Evolutionary conservation across 2,329 filamentous ascomycete species (phyloP).

Genomic region (Monosporascus sp.): DNA sequence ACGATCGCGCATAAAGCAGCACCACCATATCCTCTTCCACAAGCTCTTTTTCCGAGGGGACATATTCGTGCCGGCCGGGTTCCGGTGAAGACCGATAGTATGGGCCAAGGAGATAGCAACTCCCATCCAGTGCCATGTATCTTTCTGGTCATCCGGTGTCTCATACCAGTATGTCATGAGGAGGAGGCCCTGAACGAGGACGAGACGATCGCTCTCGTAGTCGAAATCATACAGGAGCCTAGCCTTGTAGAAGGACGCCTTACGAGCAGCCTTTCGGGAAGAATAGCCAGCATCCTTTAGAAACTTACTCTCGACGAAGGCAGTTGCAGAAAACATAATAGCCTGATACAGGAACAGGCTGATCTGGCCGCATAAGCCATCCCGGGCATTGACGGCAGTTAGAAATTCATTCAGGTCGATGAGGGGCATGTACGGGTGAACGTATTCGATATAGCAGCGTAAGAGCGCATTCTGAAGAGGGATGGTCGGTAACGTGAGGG

Average conservation of each 20-base stretch:
- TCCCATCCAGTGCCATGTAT: conserved; percentile 99
- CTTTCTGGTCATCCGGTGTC: conserved; percentile 93
- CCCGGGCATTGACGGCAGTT: conserved; percentile 55
- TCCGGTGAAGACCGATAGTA: conserved; percentile 87
- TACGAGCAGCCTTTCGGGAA: conserved; percentile 75
- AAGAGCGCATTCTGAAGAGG: conserved; percentile 75
- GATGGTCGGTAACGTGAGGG: conserved; percentile 67
- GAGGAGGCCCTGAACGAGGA: conserved; percentile 80
- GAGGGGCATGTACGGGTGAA: conserved; percentile 91
- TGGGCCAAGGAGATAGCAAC: conserved; percentile 89
- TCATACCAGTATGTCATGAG: conserved; percentile 98
- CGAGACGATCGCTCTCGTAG: conserved; percentile 84
- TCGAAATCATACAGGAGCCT: conserved; percentile 92
- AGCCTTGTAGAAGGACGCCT: conserved; percentile 83
- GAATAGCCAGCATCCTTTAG: conserved; percentile 73
- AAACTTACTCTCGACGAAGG: conserved; percentile 77
- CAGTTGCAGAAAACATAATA: conserved; percentile 88
- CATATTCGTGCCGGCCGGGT: conserved; percentile 74
- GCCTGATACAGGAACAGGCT: conserved; percentile 89
- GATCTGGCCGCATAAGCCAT: conserved; percentile 66
- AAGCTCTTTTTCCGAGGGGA: conserved; percentile 68
- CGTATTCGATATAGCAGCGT: conserved; percentile 79
- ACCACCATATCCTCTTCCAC: conserved; percentile 98
- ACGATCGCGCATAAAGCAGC: conserved; percentile 90
- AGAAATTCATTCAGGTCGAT: conserved; percentile 64